Conservation (phyloP, 1,284 basidiomycete species). For the Austroboletus novae-zelandiae region DNA sequence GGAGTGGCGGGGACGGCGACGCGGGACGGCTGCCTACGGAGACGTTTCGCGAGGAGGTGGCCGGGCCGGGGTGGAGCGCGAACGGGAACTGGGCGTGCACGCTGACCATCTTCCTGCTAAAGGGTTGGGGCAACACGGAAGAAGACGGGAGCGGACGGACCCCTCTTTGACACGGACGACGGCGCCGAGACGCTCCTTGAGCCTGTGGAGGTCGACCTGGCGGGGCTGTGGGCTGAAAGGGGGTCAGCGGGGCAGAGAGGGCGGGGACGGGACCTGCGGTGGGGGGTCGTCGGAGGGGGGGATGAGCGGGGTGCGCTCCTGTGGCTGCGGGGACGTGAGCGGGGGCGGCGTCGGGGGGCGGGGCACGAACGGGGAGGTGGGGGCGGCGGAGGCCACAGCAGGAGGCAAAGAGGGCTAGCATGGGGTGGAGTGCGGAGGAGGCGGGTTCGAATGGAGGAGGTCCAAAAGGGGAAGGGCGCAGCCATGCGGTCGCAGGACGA, state of each 20-base stretch:
- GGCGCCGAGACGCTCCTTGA: constrained; percentile 52
- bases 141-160: constrained; percentile 36
- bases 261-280: constrained; percentile 13
- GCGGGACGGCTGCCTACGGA: constrained; percentile 25
- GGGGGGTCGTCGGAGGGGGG: constrained; percentile 28
- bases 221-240: constrained; percentile 27
- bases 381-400: constrained; percentile 27
- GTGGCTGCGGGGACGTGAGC: constrained; percentile 13
- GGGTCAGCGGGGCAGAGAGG: constrained; percentile 4
- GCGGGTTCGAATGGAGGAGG: neutral
- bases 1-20: constrained; percentile 23
- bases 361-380: constrained; percentile 17
- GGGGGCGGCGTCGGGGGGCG: neutral
- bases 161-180: constrained; percentile 66
- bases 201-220: constrained; percentile 47
- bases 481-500: constrained; percentile 18
- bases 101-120: constrained; percentile 68
- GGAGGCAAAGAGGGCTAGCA: constrained; percentile 28
- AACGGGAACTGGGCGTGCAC: constrained; percentile 62
- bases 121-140: neutral
- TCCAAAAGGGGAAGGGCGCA: constrained; percentile 1
- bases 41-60: constrained; percentile 37
- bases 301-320: constrained; percentile 30
- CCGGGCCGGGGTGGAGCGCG: constrained; percentile 49
- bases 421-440: constrained; percentile 2